A percentile compares a stretch with the other conserved stretches of the same genome.
phyloP scores from a whole-genome alignment of 345 rosid genomes.

The Nasturtium officinale region DNA sequence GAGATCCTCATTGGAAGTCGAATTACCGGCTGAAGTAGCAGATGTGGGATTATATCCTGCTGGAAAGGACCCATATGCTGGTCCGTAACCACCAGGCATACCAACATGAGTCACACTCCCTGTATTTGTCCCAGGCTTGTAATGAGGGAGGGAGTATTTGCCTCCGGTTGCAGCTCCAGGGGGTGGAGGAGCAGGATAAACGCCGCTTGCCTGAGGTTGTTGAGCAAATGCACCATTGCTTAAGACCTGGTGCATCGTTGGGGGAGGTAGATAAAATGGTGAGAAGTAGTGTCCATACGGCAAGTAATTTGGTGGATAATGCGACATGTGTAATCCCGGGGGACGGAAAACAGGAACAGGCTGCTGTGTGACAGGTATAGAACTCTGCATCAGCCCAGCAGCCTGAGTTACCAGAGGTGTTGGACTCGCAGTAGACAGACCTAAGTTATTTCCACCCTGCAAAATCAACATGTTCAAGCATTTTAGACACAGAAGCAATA shows the following conservation, averaged over 20 bases:
- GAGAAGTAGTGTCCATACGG: slow-evolving; percentile 78
- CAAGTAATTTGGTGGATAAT: slow-evolving; percentile 81
- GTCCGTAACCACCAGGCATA: slow-evolving; percentile 79
- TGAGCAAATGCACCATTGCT: slow-evolving; percentile 81
- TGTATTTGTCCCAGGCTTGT: slow-evolving; percentile 72
- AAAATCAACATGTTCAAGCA: slow-evolving; percentile 41
- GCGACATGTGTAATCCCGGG: slow-evolving; percentile 80
- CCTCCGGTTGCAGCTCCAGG: slow-evolving; percentile 66
- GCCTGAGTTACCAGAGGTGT: slow-evolving; percentile 80
- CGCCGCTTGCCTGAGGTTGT: slow-evolving; percentile 76
- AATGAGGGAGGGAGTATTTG: slow-evolving; percentile 78
- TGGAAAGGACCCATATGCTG: slow-evolving; percentile 69
- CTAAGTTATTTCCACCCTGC: slow-evolving; percentile 78
- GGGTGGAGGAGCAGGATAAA: slow-evolving; percentile 75
- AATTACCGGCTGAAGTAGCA: slow-evolving; percentile 66
- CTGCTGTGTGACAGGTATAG: slow-evolving; percentile 77
- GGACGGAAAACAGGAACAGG: slow-evolving; percentile 83
- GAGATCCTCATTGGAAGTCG: slow-evolving; percentile 74
- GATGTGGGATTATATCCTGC: slow-evolving; percentile 75
- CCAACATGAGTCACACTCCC: slow-evolving; percentile 71
- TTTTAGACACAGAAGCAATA: slow-evolving; percentile 23
- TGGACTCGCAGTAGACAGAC: slow-evolving; percentile 66
- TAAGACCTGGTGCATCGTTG: slow-evolving; percentile 74
- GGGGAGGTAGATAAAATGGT: slow-evolving; percentile 78
- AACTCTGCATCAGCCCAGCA: slow-evolving; percentile 79